A percentile compares a stretch with the other conserved stretches of the same genome.
These are phyloP conservation scores for Hyphopichia wangnamkhiaoensis DNA, from an alignment of 1,139 yeast genomes.

Conservation along the genomic window DNA sequence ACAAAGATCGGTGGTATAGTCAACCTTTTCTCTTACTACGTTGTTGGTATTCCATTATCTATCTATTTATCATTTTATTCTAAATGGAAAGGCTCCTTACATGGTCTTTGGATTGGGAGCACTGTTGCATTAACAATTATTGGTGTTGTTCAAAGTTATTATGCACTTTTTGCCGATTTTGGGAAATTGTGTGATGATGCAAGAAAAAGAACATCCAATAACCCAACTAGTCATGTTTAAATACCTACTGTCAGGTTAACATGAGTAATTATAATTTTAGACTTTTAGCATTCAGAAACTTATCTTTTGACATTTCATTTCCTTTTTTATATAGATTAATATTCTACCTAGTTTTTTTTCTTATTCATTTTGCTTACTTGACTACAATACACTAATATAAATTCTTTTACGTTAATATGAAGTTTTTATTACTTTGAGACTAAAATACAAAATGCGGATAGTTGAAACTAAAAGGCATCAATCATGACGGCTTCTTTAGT, in stretches of 20 bases:
- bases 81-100: constrained; percentile 42
- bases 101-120: constrained; percentile 59
- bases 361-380: too few species aligned
- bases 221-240: not conserved
- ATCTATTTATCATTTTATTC: constrained; percentile 50
- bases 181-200: constrained; percentile 43
- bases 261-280: not conserved
- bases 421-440: not conserved
- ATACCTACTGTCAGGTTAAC: not conserved
- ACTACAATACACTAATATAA: too few species aligned
- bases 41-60: constrained; percentile 54
- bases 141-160: constrained; percentile 53
- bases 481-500: constrained; percentile 38
- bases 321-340: too few species aligned
- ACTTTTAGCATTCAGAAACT: not conserved
- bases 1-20: constrained; percentile 61
- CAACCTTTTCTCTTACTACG: constrained; percentile 52
- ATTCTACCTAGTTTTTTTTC: too few species aligned
- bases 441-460: constrained; percentile 3
- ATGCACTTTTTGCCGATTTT: constrained; percentile 41
- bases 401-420: not conserved
- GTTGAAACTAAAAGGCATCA: constrained; percentile 34
- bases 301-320: not conserved
- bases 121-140: constrained; percentile 52
- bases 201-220: constrained; percentile 31